Percentiles rank a stretch among this genome's conserved stretches.
phyloP scores from a whole-genome alignment of 192 early-diverging fungal species.

The Backusella tarrabulga region DNA sequence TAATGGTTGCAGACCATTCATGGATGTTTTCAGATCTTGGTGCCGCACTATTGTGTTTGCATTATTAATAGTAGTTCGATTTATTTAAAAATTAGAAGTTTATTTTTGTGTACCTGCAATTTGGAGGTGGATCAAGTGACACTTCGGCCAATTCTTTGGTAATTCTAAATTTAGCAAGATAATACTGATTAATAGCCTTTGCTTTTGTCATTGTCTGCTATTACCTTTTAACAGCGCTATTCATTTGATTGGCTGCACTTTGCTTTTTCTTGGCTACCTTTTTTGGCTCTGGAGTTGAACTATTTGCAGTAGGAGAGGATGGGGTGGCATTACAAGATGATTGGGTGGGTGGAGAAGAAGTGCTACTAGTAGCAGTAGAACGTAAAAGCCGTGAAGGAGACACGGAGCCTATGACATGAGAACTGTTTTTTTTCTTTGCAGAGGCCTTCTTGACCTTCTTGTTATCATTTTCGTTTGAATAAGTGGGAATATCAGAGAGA shows the following conservation, averaged over 20 bases:
- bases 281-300: neutral
- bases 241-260: conserved; percentile 30
- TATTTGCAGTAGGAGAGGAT: neutral
- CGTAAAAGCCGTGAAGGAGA: too few relatives aligned
- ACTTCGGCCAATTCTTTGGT: conserved; percentile 98
- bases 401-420: too few relatives aligned
- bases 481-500: neutral
- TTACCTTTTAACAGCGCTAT: conserved; percentile 61
- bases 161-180: conserved; percentile 53
- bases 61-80: too few relatives aligned
- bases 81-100: too few relatives aligned
- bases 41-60: conserved; percentile 63
- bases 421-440: too few relatives aligned
- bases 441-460: neutral
- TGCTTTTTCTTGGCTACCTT: conserved; percentile 18
- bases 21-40: conserved; percentile 95
- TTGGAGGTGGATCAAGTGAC: conserved; percentile 89
- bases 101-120: conserved; percentile 60
- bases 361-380: too few relatives aligned
- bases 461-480: neutral
- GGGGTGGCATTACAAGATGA: neutral
- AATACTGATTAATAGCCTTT: too few relatives aligned
- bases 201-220: neutral
- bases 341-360: neutral
- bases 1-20: conserved; percentile 94